These are phyloP conservation scores for Hypoxylon sp. DNA, from an alignment of 2,329 filamentous ascomycete species.

Conservation along the genomic window DNA sequence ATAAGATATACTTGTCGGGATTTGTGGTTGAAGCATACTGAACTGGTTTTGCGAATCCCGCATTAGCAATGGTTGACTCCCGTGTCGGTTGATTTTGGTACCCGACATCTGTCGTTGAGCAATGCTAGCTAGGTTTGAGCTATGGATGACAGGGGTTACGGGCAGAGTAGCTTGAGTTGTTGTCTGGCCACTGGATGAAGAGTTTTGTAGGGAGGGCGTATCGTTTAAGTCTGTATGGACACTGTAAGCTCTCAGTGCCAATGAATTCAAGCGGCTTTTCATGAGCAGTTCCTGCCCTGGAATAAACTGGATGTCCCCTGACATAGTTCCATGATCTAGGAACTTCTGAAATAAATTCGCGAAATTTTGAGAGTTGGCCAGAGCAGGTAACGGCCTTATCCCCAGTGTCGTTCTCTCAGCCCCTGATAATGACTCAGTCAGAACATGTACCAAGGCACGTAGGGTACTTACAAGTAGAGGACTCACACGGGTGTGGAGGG, in stretches of 20 bases:
- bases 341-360: background rate
- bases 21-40: slow-evolving; percentile 5
- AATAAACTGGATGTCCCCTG: slow-evolving; percentile 12
- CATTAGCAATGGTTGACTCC: slow-evolving; percentile 9
- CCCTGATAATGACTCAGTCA: background rate
- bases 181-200: slow-evolving; percentile 24
- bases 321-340: slow-evolving; percentile 1
- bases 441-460: background rate
- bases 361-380: slow-evolving; percentile 9
- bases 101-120: slow-evolving; percentile 1
- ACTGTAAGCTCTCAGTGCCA: slow-evolving; percentile 16
- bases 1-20: slow-evolving; percentile 1
- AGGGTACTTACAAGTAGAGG: background rate
- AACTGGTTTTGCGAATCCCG: slow-evolving; percentile 11
- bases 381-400: slow-evolving; percentile 1
- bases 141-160: slow-evolving; percentile 3
- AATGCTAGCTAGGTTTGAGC: background rate
- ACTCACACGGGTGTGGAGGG: slow-evolving; percentile 32
- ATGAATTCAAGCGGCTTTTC: slow-evolving; percentile 9
- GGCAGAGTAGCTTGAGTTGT: slow-evolving; percentile 15
- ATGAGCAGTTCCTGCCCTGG: slow-evolving; percentile 13
- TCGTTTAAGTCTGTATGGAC: slow-evolving; percentile 11
- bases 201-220: slow-evolving; percentile 12
- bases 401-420: slow-evolving; percentile 15
- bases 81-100: slow-evolving; percentile 9